Base-by-base conservation (phyloP, 768 basidiomycete genomes). In the Xerocomellus intermedius region DNA sequence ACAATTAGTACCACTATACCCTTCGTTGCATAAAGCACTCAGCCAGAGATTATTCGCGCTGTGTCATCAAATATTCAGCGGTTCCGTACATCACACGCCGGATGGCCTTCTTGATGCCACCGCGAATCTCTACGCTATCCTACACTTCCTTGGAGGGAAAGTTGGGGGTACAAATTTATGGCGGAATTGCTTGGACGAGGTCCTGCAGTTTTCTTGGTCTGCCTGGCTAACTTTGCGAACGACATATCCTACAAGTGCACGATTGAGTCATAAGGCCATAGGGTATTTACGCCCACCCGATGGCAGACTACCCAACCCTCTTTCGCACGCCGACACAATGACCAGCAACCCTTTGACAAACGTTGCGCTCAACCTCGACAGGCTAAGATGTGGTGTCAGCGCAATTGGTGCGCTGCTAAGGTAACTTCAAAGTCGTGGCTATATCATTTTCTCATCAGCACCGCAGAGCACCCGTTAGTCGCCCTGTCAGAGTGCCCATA, bases 131-230 rank as follows among this genome's bases (percentile, higher is more conserved):
- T 88, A 86, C 54, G 73, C 84, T 4, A 71, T 77, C 22, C 75
- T 94, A 6, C 86, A 86, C 68, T 71, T 82, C 28, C 85, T 87
- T 0, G 89, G 89, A 21, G 91, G 92, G 8, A 94, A 91, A 70
- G 84, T 89, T 9, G 88, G 86, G 24, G 84, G 85, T 16, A 76
- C 82, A 12, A 81, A 75, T 48, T 62, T 87, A 6, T 94, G 91
- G 91, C 79, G 85, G 58, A 90, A 87, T 62, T 83, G 83, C 16
- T 55, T 92, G 24, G 88, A 91, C 46, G 86, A 86, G 28, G 83
- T 85, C 2, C 55, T 93, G 46, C 73, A 72, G 0, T 83, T 86
- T 63, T 83, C 81, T n/a, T 86, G 83, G 83, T 77, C 74, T 54
- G 79, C 87, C 3, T 82, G 89, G 64, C 56, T 72, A 26, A 69